Conservation (phyloP, 2,329 filamentous ascomycete species). For the Aspergillus sp. region DNA sequence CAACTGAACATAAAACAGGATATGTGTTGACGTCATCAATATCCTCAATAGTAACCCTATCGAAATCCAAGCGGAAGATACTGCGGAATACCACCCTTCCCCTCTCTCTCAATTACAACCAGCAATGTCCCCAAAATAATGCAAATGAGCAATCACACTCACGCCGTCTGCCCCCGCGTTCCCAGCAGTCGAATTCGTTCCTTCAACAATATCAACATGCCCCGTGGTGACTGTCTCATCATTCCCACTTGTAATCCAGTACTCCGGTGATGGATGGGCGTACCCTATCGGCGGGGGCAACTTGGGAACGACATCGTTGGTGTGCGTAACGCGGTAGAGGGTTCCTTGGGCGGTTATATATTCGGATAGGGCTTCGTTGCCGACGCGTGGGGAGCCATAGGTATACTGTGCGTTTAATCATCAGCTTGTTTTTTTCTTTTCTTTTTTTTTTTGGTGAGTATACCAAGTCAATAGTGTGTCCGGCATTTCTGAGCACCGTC, state of each 20-base stretch:
- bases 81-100: not conserved
- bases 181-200: conserved; percentile 25
- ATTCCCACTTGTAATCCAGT: conserved; percentile 32
- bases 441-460: conserved; percentile 18
- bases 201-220: conserved; percentile 27
- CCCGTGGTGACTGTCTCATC: conserved; percentile 21
- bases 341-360: conserved; percentile 32
- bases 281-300: conserved; percentile 30
- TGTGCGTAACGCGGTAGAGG: conserved; percentile 34
- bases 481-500: conserved; percentile 37
- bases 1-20: too few relatives aligned
- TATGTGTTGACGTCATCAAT: too few relatives aligned
- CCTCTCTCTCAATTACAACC: conserved; percentile 10
- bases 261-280: conserved; percentile 34
- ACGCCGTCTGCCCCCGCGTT: conserved; percentile 25
- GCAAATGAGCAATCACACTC: conserved; percentile 26
- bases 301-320: conserved; percentile 33
- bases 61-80: not conserved
- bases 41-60: too few relatives aligned
- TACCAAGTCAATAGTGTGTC: conserved; percentile 38
- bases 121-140: conserved; percentile 27
- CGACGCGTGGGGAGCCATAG: conserved; percentile 39
- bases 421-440: too few relatives aligned
- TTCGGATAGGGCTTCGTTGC: conserved; percentile 30
- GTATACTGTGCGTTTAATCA: conserved; percentile 27